Conservation (phyloP, 768 basidiomycete species). For the Crepidotus variabilis region DNA sequence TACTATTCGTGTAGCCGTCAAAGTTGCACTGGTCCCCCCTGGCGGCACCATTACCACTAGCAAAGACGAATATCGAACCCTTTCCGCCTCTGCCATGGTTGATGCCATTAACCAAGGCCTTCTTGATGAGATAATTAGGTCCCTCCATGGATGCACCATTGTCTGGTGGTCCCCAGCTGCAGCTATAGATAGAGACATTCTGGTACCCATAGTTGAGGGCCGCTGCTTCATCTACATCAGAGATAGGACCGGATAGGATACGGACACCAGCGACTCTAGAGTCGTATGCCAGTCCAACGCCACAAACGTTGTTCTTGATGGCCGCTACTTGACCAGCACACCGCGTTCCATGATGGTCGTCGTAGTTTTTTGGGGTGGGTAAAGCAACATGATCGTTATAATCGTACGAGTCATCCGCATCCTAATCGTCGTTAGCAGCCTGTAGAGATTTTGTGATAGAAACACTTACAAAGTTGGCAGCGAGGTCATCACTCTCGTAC, state of each 20-base stretch:
- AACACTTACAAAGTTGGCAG: slow-evolving; percentile 83
- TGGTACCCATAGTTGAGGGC: slow-evolving; percentile 94
- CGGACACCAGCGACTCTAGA: slow-evolving; percentile 92
- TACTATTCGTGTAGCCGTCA: slow-evolving; percentile 98
- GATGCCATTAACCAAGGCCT: slow-evolving; percentile 92
- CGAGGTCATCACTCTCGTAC: slow-evolving; percentile 81
- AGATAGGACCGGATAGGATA: slow-evolving; percentile 92
- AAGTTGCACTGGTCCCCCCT: slow-evolving; percentile 98
- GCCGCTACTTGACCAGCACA: slow-evolving; percentile 98
- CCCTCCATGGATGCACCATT: slow-evolving; percentile 94
- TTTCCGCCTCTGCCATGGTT: slow-evolving; percentile 86
- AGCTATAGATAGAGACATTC: slow-evolving; percentile 89
- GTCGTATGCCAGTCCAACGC: slow-evolving; percentile 89
- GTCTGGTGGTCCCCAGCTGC: slow-evolving; percentile 98
- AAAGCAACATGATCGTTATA: slow-evolving; percentile 91
- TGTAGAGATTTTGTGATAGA: neutral
- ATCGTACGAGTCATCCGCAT: slow-evolving; percentile 85
- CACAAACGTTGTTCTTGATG: slow-evolving; percentile 88
- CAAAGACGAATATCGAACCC: slow-evolving; percentile 95
- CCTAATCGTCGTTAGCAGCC: slow-evolving; percentile 51
- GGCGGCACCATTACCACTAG: slow-evolving; percentile 92
- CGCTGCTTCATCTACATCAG: slow-evolving; percentile 93
- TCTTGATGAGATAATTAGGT: slow-evolving; percentile 85
- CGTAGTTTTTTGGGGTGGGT: slow-evolving; percentile 81
- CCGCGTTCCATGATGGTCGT: slow-evolving; percentile 96